Percentiles rank a stretch among this genome's conserved stretches.
Conservation (phyloP, 2,329 filamentous ascomycete genomes). For the Stachybotrys echinatus region DNA sequence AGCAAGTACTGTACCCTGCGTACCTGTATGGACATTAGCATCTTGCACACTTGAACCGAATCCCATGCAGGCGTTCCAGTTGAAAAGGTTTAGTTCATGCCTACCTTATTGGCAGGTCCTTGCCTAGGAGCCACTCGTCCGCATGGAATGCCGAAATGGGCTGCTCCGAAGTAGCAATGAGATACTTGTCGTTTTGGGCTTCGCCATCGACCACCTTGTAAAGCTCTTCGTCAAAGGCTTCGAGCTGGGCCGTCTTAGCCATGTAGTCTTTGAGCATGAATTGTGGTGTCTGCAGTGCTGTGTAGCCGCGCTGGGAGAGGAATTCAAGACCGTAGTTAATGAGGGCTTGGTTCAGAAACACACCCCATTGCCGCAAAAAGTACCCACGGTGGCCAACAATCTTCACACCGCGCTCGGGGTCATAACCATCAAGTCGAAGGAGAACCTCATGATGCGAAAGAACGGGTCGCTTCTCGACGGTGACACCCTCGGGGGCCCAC, state of each 20-base stretch:
- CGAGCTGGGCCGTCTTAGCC: constrained; percentile 96
- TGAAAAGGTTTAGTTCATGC: no score
- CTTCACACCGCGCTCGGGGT: constrained; percentile 88
- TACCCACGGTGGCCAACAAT: constrained; percentile 93
- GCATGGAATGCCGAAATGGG: constrained; percentile 90
- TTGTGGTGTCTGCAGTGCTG: constrained; percentile 77
- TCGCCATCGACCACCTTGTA: constrained; percentile 94
- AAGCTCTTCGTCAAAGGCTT: constrained; percentile 95
- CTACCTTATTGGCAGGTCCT: constrained; percentile 82
- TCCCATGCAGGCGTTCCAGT: no score
- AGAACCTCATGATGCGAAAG: constrained; percentile 96
- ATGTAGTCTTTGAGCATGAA: constrained; percentile 96
- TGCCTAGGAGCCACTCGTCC: constrained; percentile 83
- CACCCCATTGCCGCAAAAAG: constrained; percentile 83
- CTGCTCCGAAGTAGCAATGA: constrained; percentile 82
- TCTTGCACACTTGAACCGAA: not conserved
- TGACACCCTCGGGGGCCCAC: constrained; percentile 75
- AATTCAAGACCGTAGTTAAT: constrained; percentile 95
- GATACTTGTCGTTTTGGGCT: constrained; percentile 79
- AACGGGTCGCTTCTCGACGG: constrained; percentile 67
- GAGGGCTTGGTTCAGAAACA: constrained; percentile 87
- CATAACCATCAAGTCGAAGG: constrained; percentile 81
- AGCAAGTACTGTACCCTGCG: constrained; percentile 90
- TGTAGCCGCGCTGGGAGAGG: constrained; percentile 75
- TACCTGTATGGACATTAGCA: constrained; percentile 55